Conservation (phyloP, 2,329 filamentous ascomycete genomes). For the Helotiales sp. region DNA sequence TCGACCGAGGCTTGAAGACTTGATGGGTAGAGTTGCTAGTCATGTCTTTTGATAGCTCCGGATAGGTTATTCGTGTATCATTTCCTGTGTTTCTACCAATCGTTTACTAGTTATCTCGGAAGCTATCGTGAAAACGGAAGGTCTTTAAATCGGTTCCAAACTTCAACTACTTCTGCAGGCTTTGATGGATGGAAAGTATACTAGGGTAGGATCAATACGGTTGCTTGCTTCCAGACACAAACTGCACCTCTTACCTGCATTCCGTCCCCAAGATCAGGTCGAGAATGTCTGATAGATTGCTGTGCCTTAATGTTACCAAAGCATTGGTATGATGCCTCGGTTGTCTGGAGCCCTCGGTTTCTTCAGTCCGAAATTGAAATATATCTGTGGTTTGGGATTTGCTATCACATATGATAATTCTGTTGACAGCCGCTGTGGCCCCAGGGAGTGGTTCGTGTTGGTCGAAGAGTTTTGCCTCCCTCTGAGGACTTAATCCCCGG, state of each 20-base stretch:
- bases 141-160: background rate
- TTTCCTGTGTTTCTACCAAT: no score
- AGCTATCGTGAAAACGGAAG: no score
- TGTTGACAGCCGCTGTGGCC: background rate
- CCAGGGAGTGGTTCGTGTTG: background rate
- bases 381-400: background rate
- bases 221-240: background rate
- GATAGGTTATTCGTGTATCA: no score
- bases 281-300: background rate
- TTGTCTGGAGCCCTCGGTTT: background rate
- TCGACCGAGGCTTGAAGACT: no score
- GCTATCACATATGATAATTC: background rate
- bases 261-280: background rate
- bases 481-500: background rate
- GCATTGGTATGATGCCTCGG: background rate
- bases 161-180: background rate
- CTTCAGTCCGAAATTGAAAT: background rate
- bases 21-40: no score
- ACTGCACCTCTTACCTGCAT: background rate
- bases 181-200: background rate
- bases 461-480: background rate
- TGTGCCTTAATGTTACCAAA: no score
- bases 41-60: no score
- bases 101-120: no score
- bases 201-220: background rate